Evolutionary conservation across 805 yeast genomes (phyloP).

Genomic region (Candida ficus): DNA sequence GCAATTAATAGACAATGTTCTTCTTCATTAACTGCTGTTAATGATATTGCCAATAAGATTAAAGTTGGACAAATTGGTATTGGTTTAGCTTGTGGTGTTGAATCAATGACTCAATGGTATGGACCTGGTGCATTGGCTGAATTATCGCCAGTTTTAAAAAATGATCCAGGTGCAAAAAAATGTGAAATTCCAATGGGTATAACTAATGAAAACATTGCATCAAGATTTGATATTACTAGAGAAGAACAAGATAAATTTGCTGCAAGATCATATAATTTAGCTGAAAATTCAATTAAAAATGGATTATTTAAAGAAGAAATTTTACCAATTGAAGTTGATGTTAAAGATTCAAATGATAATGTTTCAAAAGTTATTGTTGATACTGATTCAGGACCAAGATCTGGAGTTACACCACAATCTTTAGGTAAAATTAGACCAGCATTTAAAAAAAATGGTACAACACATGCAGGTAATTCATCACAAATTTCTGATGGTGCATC

Average conservation of each 20-base stretch:
- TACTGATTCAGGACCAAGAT: constrained; percentile 87
- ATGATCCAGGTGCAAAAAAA: constrained; percentile 48
- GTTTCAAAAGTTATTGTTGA: constrained; percentile 38
- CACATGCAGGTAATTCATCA: constrained; percentile 96
- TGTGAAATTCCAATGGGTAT: constrained; percentile 96
- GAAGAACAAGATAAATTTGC: constrained; percentile 83
- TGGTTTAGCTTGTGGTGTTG: constrained; percentile 91
- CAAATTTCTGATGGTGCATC: constrained; percentile 97
- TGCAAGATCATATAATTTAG: constrained; percentile 80
- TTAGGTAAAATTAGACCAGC: constrained; percentile 81
- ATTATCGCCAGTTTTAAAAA: constrained; percentile 45
- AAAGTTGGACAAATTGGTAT: constrained; percentile 81
- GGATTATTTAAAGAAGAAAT: constrained; percentile 89
- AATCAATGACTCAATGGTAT: constrained; percentile 87
- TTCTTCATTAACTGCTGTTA: constrained; percentile 86
- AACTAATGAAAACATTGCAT: constrained; percentile 88
- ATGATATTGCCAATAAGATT: constrained; percentile 87
- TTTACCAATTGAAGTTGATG: constrained; percentile 65
- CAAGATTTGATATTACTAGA: constrained; percentile 59
- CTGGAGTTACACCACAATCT: constrained; percentile 74
- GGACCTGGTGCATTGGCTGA: constrained; percentile 73
- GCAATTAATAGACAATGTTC: constrained; percentile 94
- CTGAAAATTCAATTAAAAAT: constrained; percentile 61
- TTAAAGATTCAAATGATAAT: constrained; percentile 53
- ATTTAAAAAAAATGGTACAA: constrained; percentile 70